Evolutionary conservation across 2,329 filamentous ascomycete species (phyloP).

Genomic region (Fusarium bactridioides): DNA sequence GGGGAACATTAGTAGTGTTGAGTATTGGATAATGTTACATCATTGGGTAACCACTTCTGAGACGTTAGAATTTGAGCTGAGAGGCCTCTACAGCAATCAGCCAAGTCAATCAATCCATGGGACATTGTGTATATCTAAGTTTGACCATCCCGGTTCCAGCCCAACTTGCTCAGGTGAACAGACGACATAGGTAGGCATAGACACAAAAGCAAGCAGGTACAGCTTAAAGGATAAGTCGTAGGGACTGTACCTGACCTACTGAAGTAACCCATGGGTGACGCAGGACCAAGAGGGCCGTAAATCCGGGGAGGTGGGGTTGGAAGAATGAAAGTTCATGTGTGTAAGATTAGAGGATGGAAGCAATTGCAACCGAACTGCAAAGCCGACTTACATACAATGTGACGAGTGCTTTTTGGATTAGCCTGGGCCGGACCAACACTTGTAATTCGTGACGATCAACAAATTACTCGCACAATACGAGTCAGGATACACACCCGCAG

Average conservation of each 20-base stretch:
- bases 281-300: background rate
- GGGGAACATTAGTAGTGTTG: constrained; percentile 20
- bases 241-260: background rate
- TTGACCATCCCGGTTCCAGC: background rate
- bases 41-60: constrained; percentile 1
- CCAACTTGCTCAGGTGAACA: background rate
- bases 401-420: background rate
- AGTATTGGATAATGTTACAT: constrained; percentile 8
- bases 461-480: background rate
- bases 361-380: constrained; percentile 4
- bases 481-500: background rate
- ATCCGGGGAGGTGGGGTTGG: constrained; percentile 18
- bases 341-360: background rate
- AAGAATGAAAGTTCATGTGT: background rate
- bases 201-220: background rate
- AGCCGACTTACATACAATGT: background rate
- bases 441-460: constrained; percentile 5
- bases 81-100: background rate
- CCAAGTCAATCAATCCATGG: background rate
- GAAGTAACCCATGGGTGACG: background rate
- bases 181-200: background rate
- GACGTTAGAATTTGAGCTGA: background rate
- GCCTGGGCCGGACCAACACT: background rate
- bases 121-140: background rate
- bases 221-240: background rate